Base-by-base conservation (phyloP, 495 filamentous ascomycete genomes). In the Immersiella caudata region DNA sequence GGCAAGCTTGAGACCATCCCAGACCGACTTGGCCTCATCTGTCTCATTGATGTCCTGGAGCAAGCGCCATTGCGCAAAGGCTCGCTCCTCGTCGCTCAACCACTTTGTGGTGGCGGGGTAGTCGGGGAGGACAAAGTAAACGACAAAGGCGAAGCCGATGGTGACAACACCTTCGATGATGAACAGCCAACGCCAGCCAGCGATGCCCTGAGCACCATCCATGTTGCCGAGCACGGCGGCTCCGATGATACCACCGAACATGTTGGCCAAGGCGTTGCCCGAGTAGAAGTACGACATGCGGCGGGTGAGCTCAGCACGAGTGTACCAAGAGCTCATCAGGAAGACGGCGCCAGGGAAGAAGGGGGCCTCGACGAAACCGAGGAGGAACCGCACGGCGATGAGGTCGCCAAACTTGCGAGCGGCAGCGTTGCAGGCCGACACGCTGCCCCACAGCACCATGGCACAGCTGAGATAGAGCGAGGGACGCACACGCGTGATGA, bases 401-500 rank as follows among this genome's bases (percentile, higher is more conserved):
- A 90, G 78, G 11, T 86, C 84, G 20, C 78, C 75, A 66, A 83
- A 90, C 59, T 78, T 88, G 5, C 80, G 74, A 0, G 81, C 80
- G 20, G 79, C 84, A 8, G 85, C 86, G 35, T 86, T 88, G 49
- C 80, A 79, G 0, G 83, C 81, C 0, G 85, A 88, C 26, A 90
- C 86, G 7, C 82, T 74, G 18, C 87, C 88, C 88, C 89, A 91
- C 0, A 87, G 69, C 2, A 84, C 72, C 85, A 89, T 90, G 18
- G 83, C 80, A 0, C 68, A 67, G 0, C 83, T 83, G 6, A 91
- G 81, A 63, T 88, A 89, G 6, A 84, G 52, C 2, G 81, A 83
- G 6, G 87, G 87, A 24, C 77, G 67, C 12, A 76, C 22, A 7
- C 76, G 70, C 2, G 70, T 86, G n/a, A 88, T 73, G 20, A 88